A percentile compares a stretch with the other conserved stretches of the same genome.
Conservation (phyloP, 139 green algal genomes). For the Ettlia oleoabundans region DNA sequence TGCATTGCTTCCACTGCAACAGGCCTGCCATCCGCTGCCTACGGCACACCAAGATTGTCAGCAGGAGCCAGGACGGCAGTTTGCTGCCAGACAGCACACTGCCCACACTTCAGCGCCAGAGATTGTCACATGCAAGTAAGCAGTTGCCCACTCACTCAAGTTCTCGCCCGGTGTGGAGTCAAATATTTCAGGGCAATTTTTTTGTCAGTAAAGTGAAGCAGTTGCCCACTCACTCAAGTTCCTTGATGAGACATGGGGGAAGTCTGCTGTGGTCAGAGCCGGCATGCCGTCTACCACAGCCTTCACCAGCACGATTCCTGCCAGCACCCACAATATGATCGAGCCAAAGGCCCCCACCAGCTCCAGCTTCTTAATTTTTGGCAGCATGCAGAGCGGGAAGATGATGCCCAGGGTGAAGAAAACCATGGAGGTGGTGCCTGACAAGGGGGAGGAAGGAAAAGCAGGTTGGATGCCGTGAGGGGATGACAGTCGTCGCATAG, state of each 20-base stretch:
- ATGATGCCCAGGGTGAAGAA: conserved; percentile 38
- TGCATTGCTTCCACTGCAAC: neutral
- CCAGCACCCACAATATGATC: conserved; percentile 8
- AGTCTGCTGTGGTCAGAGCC: neutral
- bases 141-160: neutral
- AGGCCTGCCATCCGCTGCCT: neutral
- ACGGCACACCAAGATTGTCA: no score
- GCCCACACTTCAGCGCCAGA: no score
- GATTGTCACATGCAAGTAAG: neutral
- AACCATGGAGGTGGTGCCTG: conserved; percentile 15
- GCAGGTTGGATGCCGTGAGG: no score
- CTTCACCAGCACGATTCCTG: neutral
- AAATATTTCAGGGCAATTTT: no score
- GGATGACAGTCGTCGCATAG: no score
- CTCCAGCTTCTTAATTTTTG: conserved; percentile 30
- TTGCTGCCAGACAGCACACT: no score
- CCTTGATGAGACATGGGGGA: neutral
- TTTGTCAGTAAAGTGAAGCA: no score
- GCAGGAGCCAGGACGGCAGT: no score
- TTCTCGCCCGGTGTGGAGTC: neutral
- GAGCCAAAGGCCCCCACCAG: conserved; percentile 3
- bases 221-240: conserved; percentile 12
- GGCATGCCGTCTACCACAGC: conserved; percentile 1
- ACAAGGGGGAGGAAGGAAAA: neutral
- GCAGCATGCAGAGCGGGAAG: conserved; percentile 32